Evolutionary conservation across 2,329 filamentous ascomycete species (phyloP).

Genomic region (Aurifilum marmelostoma): DNA sequence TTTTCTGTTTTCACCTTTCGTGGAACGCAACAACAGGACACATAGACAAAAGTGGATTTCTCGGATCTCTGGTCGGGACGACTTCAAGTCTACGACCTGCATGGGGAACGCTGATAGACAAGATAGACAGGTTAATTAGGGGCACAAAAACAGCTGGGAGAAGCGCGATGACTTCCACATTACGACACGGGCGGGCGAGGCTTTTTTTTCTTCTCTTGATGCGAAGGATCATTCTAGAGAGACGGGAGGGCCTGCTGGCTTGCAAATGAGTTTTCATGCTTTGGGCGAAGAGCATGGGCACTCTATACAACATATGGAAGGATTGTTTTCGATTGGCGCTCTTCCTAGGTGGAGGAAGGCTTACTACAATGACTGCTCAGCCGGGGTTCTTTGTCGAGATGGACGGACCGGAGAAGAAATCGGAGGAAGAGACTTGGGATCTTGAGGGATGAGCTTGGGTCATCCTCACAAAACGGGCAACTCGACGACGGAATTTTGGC

Average conservation of each 20-base stretch:
- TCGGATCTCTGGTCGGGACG: slow-evolving; percentile 57
- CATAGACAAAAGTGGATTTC: slow-evolving; percentile 71
- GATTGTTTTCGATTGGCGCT: slow-evolving; percentile 22
- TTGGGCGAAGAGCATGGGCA: slow-evolving; percentile 26
- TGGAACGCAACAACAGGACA: slow-evolving; percentile 39
- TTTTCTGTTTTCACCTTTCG: slow-evolving; percentile 33
- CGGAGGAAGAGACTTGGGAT: not conserved
- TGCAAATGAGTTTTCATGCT: slow-evolving; percentile 26
- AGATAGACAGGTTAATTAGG: slow-evolving; percentile 31
- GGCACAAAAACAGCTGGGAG: slow-evolving; percentile 29
- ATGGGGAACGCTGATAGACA: slow-evolving; percentile 31
- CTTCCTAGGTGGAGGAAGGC: slow-evolving; percentile 29
- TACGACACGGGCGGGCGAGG: slow-evolving; percentile 25
- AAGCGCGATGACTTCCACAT: slow-evolving; percentile 27
- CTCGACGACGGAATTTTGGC: slow-evolving; percentile 26
- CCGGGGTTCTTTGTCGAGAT: slow-evolving; percentile 27
- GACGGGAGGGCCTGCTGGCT: slow-evolving; percentile 27
- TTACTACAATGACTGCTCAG: slow-evolving; percentile 25
- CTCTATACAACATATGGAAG: slow-evolving; percentile 25
- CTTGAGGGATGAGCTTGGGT: slow-evolving; percentile 14
- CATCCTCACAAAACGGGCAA: slow-evolving; percentile 24
- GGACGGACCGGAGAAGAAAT: slow-evolving; percentile 3
- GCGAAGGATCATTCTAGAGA: slow-evolving; percentile 27
- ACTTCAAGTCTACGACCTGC: slow-evolving; percentile 29
- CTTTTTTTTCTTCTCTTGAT: slow-evolving; percentile 28